Conservation (phyloP, 2,329 filamentous ascomycete species). For the Catunica adiposa region DNA sequence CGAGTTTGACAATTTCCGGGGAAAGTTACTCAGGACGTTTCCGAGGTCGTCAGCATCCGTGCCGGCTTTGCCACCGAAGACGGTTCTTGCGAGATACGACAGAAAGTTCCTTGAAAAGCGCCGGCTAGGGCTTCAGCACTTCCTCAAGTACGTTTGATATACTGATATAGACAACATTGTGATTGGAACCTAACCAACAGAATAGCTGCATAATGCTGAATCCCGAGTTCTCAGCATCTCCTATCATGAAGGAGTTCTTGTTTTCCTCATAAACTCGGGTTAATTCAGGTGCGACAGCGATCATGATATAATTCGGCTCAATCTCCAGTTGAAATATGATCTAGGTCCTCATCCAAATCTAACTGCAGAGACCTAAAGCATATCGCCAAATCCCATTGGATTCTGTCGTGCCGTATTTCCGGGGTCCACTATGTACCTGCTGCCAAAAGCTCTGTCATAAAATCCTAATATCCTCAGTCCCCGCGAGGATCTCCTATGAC, state of each 20-base stretch:
- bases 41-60: slow-evolving; percentile 73
- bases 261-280: slow-evolving; percentile 35
- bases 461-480: too few relatives aligned
- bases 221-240: slow-evolving; percentile 84
- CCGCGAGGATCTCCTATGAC: too few relatives aligned
- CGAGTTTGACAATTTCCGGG: slow-evolving; percentile 74
- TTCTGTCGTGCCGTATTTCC: too few relatives aligned
- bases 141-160: slow-evolving; percentile 56
- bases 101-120: slow-evolving; percentile 74
- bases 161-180: background rate
- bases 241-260: slow-evolving; percentile 78
- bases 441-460: too few relatives aligned
- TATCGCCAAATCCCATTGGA: too few relatives aligned
- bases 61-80: slow-evolving; percentile 82
- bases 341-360: too few relatives aligned
- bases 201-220: slow-evolving; percentile 74
- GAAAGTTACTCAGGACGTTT: slow-evolving; percentile 60
- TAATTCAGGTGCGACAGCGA: too few relatives aligned
- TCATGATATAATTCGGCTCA: too few relatives aligned
- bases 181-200: slow-evolving; percentile 1
- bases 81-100: slow-evolving; percentile 70
- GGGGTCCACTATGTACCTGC: too few relatives aligned
- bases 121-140: slow-evolving; percentile 71
- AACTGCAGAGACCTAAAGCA: too few relatives aligned
- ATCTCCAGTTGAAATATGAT: too few relatives aligned